A percentile compares a stretch with the other conserved stretches of the same genome.
Evolutionary conservation across 1,139 yeast genomes (phyloP).

Genomic region (Saccharomyces pastorianus): DNA sequence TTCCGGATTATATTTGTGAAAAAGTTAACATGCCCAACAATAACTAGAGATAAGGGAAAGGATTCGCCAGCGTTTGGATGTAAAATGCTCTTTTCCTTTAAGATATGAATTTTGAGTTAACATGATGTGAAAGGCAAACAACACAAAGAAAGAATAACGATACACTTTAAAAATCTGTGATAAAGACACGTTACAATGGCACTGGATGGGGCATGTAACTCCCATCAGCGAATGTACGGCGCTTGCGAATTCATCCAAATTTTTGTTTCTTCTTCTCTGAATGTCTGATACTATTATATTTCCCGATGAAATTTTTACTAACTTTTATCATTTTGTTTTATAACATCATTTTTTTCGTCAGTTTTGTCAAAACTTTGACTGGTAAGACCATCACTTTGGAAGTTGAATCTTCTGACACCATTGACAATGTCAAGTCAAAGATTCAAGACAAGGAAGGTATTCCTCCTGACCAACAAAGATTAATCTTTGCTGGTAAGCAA

Average conservation of each 20-base stretch:
- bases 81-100: neutral
- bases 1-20: neutral
- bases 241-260: neutral
- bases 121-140: neutral
- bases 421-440: too few relatives aligned
- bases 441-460: too few relatives aligned
- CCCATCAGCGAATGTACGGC: neutral
- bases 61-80: neutral
- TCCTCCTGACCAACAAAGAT: too few relatives aligned
- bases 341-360: neutral
- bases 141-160: neutral
- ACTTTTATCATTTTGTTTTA: neutral
- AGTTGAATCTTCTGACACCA: too few relatives aligned
- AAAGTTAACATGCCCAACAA: neutral
- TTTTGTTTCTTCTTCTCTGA: neutral
- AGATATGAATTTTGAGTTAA: neutral
- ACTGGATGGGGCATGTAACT: neutral
- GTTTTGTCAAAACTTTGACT: too few relatives aligned
- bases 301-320: neutral
- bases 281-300: neutral
- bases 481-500: too few relatives aligned
- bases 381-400: too few relatives aligned
- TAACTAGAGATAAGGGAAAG: neutral
- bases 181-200: neutral
- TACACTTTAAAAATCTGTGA: neutral